Percentiles rank a stretch among this genome's conserved stretches.
Conservation (phyloP, 2,329 filamentous ascomycete species). For the Metarhizium anisopliae region DNA sequence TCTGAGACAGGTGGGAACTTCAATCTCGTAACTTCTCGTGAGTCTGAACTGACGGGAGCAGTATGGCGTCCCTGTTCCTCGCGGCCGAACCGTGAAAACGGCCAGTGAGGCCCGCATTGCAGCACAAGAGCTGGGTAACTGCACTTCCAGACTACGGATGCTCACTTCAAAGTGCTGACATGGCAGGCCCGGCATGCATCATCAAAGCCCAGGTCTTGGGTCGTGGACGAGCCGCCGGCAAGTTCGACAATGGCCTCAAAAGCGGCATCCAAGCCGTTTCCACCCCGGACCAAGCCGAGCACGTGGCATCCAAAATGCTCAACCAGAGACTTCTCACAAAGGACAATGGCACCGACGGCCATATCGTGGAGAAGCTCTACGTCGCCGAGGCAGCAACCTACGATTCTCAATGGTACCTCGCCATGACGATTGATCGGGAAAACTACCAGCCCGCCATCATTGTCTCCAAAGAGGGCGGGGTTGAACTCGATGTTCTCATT, state of each 20-base stretch:
- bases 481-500: conserved; percentile 12
- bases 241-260: conserved; percentile 7
- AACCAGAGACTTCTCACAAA: conserved; percentile 1
- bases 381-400: conserved; percentile 23
- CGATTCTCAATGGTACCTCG: conserved; percentile 29
- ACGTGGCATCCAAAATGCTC: conserved; percentile 14
- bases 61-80: conserved; percentile 17
- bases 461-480: conserved; percentile 18
- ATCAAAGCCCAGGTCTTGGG: conserved; percentile 20
- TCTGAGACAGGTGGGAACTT: conserved; percentile 13
- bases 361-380: conserved; percentile 22
- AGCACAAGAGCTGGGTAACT: conserved; percentile 15
- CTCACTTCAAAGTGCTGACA: neutral
- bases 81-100: conserved; percentile 13
- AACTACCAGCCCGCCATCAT: conserved; percentile 27
- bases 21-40: no score
- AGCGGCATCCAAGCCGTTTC: conserved; percentile 7
- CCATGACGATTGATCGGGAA: conserved; percentile 34
- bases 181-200: conserved; percentile 13
- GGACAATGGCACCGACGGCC: conserved; percentile 1
- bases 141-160: neutral
- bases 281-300: conserved; percentile 9
- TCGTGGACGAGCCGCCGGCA: conserved; percentile 5
- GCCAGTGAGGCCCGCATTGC: conserved; percentile 13
- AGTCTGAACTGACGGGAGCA: conserved; percentile 5